A percentile compares a stretch with the other conserved stretches of the same genome.
Conservation (phyloP, 208 protist species). For the Angomonas deanei region DNA sequence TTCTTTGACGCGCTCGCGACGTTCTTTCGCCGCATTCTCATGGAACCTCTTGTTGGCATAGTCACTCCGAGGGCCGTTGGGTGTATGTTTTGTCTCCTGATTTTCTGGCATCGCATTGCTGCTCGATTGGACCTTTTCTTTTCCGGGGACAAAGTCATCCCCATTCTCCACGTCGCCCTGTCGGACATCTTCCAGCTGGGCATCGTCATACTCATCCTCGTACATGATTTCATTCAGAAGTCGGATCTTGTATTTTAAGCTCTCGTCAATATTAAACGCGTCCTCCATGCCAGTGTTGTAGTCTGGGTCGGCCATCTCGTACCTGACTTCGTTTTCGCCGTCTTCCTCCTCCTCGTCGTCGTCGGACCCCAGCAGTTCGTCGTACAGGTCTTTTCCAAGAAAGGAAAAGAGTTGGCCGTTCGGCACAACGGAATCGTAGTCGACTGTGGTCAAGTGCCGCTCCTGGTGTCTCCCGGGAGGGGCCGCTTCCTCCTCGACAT, state of each 20-base stretch:
- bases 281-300: conserved; percentile 20
- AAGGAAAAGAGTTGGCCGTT: conserved; percentile 27
- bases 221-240: conserved; percentile 86
- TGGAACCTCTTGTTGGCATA: conserved; percentile 80
- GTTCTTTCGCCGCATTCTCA: conserved; percentile 40
- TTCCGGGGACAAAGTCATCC: too few species aligned
- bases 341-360: conserved; percentile 25
- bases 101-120: background rate
- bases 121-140: conserved; percentile 10
- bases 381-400: conserved; percentile 42
- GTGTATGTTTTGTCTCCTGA: background rate
- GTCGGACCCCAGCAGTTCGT: conserved; percentile 35
- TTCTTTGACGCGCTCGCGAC: conserved; percentile 35
- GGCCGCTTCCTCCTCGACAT: conserved; percentile 14
- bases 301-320: conserved; percentile 8
- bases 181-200: conserved; percentile 35
- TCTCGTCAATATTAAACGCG: conserved; percentile 63
- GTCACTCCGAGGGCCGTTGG: conserved; percentile 30
- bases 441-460: conserved; percentile 11
- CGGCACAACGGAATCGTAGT: conserved; percentile 31
- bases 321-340: conserved; percentile 16
- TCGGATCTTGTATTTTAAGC: conserved; percentile 74
- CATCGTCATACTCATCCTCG: conserved; percentile 87
- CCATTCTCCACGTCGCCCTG: conserved; percentile 23
- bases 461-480: background rate